Base-by-base conservation (phyloP, 192 early-diverging fungal genomes). In the Gorgonomyces haynaldii region DNA sequence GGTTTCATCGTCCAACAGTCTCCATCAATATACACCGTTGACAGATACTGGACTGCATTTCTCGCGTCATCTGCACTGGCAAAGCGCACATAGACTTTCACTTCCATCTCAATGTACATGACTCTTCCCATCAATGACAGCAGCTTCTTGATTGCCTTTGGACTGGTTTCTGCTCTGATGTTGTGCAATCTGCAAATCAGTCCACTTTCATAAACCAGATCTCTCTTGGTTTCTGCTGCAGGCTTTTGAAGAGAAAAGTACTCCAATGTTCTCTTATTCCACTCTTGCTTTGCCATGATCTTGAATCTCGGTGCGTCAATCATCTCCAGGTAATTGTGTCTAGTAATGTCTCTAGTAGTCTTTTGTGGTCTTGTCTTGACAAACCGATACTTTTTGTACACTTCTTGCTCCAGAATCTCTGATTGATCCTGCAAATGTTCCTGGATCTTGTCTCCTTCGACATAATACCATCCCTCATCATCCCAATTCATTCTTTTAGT, bases 191-290 rank as follows among this genome's bases (percentile, higher is more conserved):
- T 23, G 2, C 39, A 19, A 41, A 41, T 23, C 2, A 41, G 7
- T 1, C 39, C 39, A 23, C 25, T 22, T 22, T 41, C 21, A 21
- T 41, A 41, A 22, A 41, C 20, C 20, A 9, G 19, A 23, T 41
- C 8, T 21, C 8, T 2, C 21, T 3, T 3, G 19, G 21, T 22
- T 41, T 22, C 25, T 23, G 4, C 20, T 21, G 10, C 25, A 12
- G 2, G 9, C 25, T 0, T 4, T 41, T 19, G 16, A 41, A 12
- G 12, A 4, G 0, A 41, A 22, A 21, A 41, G 24, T 41, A 41
- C 21, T 41, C 39, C n/a, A 23, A 19, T 6, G 21, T 41, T 22
- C 20, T 41, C 21, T 41, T 41, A 23, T 41, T 41, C 39, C 39
- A 41, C n/a, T 41, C 4, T 6, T 12, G 4, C n/a, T 41, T 41